Conservation (phyloP, 352 stramenopile genomes). For the Phytophthora meadii region DNA sequence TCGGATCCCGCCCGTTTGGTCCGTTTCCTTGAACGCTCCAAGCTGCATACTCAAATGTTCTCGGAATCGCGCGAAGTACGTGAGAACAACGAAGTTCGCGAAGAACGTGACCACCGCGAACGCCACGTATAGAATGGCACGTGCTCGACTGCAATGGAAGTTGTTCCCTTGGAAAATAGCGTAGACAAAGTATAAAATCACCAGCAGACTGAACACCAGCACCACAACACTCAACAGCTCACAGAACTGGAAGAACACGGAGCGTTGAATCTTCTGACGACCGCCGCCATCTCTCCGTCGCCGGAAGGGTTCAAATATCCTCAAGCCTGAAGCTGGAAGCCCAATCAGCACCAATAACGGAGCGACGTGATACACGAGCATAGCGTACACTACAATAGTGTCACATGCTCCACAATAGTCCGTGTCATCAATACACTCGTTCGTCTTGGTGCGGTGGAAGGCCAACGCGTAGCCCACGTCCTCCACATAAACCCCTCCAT, state of each 20-base stretch:
- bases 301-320: conserved; percentile 77
- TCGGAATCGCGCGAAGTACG: conserved; percentile 84
- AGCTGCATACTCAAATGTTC: conserved; percentile 90
- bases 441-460: conserved; percentile 51
- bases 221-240: conserved; percentile 71
- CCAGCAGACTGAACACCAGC: conserved; percentile 52
- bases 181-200: conserved; percentile 74
- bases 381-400: conserved; percentile 67
- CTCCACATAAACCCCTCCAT: conserved; percentile 60
- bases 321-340: conserved; percentile 64
- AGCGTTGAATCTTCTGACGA: conserved; percentile 72
- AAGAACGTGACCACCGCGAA: conserved; percentile 61
- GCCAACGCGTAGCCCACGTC: conserved; percentile 46
- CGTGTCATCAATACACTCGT: conserved; percentile 24
- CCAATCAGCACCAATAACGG: conserved; percentile 69
- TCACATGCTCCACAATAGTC: conserved; percentile 65
- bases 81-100: conserved; percentile 70
- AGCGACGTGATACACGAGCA: conserved; percentile 73
- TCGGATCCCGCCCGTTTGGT: conserved; percentile 83
- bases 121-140: conserved; percentile 50
- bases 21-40: conserved; percentile 81
- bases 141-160: conserved; percentile 62
- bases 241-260: conserved; percentile 80
- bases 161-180: conserved; percentile 69
- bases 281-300: conserved; percentile 37